These are phyloP conservation scores for Clarireedia hainanense DNA, from an alignment of 2,329 filamentous ascomycete genomes.

Conservation along the genomic window DNA sequence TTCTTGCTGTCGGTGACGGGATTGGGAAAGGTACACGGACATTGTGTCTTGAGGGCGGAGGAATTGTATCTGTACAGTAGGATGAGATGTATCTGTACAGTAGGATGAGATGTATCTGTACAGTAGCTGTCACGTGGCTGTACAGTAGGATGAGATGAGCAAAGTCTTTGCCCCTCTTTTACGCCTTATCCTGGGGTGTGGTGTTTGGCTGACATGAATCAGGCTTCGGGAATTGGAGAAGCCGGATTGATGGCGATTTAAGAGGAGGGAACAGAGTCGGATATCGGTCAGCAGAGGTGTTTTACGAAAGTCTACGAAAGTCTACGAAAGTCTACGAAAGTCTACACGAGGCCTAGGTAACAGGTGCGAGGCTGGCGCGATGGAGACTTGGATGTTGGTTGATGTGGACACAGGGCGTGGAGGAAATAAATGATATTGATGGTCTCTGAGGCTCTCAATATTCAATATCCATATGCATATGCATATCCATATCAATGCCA, in stretches of 20 bases:
- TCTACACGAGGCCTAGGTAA: too few relatives aligned
- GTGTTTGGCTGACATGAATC: not conserved
- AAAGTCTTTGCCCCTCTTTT: not conserved
- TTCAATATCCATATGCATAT: not conserved
- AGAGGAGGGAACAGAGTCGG: not conserved
- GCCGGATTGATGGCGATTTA: not conserved
- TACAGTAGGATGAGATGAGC: not conserved
- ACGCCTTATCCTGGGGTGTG: not conserved
- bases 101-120: not conserved
- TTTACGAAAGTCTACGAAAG: not conserved
- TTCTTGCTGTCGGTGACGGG: not conserved
- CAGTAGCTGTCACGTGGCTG: too few relatives aligned
- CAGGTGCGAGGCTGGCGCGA: too few relatives aligned
- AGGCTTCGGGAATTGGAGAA: not conserved
- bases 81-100: not conserved
- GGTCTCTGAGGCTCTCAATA: not conserved
- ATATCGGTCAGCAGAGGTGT: not conserved
- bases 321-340: too few relatives aligned
- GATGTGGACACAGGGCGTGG: too few relatives aligned
- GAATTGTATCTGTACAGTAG: not conserved
- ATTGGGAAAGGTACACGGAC: not conserved
- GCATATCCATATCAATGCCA: too few relatives aligned
- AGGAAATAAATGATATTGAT: not conserved
- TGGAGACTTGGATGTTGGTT: too few relatives aligned
- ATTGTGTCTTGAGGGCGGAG: too few relatives aligned